These are phyloP conservation scores for Alloascoidea africana DNA, from an alignment of 805 yeast species.

Conservation along the genomic window DNA sequence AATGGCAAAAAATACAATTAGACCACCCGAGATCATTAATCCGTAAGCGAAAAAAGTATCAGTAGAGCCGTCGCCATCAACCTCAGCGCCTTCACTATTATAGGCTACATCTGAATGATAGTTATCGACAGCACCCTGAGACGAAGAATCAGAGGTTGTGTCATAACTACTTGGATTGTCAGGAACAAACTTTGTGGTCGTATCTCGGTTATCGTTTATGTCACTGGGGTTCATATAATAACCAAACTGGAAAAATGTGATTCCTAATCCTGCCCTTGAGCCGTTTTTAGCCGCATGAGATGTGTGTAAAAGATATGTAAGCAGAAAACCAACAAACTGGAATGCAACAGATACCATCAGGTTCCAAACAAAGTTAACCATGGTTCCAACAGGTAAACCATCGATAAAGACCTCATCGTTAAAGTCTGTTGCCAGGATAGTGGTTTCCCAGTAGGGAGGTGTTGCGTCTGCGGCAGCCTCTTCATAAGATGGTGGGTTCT, in stretches of 20 bases:
- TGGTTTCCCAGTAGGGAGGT: conserved; percentile 95
- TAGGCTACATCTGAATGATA: conserved; percentile 11
- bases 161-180: conserved; percentile 44
- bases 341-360: conserved; percentile 77
- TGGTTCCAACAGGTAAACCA: conserved; percentile 88
- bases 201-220: conserved; percentile 12
- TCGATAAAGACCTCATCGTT: conserved; percentile 88
- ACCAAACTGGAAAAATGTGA: conserved; percentile 66
- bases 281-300: conserved; percentile 97
- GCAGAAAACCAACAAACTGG: conserved; percentile 84
- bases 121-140: conserved; percentile 14
- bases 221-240: conserved; percentile 33
- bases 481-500: conserved; percentile 74
- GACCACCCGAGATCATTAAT: conserved; percentile 52
- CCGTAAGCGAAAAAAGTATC: conserved; percentile 45
- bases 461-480: conserved; percentile 90
- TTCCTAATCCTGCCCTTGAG: conserved; percentile 80
- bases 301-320: conserved; percentile 84
- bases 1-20: conserved; percentile 51
- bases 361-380: conserved; percentile 86
- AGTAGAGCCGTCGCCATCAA: conserved; percentile 5
- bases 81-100: conserved; percentile 5
- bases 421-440: conserved; percentile 61
- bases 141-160: conserved; percentile 6
- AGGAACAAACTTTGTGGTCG: conserved; percentile 33